Base-by-base conservation (phyloP, 805 yeast genomes). In the Myxozyma neotropica region DNA sequence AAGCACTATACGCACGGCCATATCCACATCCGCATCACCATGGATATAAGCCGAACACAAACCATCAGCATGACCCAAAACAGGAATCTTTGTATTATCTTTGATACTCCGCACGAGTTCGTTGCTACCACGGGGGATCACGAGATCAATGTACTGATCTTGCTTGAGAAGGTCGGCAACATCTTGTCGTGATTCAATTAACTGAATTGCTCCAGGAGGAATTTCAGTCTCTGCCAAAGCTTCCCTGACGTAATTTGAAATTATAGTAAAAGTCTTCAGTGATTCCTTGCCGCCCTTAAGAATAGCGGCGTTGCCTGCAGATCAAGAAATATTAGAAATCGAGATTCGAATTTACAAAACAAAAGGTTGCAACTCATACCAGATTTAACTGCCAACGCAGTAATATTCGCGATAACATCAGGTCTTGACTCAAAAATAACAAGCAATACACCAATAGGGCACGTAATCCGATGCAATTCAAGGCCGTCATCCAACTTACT, bases 61-160 rank as follows among this genome's bases (percentile, higher is more conserved):
- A 48, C 99, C 99, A 74, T 94, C 98, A 7, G 99, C 99, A 73
- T 94, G 99, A 57, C 99, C 99, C 71, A 94, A 76, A 6, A 94
- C 99, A 4, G 99, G 98, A 68, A 94, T 95, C 72, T 90, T 90
- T 24, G 99, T 93, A 71, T 83, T 83, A 26, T 82, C 80, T 75
- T 95, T 94, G 73, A 94, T 92, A 72, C 80, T 84, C 67, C 89
- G 83, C 42, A 94, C 99, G 59, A 94, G 80, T 64, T 85, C 93
- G 70, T 94, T 94, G 29, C 96, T 89, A n/a, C 99, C 99, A 70
- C 99, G 83, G 61, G 99, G 99, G 69, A 94, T 90, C 23, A 94
- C 99, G 72, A 94, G 80, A 73, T 94, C 99, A 58, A 94, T 93
- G 74, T 86, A 89, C 70, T 81, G 82, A 74, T 94, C 98, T 75